phyloP scores from a whole-genome alignment of 805 yeast genomes.

The Debaryomyces tyrocola region DNA sequence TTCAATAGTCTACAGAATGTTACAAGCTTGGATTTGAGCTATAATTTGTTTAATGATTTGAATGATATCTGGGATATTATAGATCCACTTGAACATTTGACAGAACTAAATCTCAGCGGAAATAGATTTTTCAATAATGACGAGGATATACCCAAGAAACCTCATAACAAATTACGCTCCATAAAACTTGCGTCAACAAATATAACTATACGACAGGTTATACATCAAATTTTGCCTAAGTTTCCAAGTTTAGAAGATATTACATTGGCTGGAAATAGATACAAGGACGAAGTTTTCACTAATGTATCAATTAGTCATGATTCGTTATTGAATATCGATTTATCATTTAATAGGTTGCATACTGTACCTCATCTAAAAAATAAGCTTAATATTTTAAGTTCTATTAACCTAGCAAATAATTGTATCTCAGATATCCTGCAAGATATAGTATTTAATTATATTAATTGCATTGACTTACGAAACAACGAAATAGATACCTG shows the following conservation, averaged over 20 bases:
- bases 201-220: constrained; percentile 15
- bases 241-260: constrained; percentile 41
- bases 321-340: constrained; percentile 16
- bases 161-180: constrained; percentile 11
- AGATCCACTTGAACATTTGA: constrained; percentile 34
- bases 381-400: not conserved
- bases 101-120: constrained; percentile 53
- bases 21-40: constrained; percentile 55
- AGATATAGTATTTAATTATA: not conserved
- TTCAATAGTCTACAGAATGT: constrained; percentile 18
- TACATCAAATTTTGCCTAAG: constrained; percentile 14
- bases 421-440: constrained; percentile 15
- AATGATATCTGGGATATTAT: constrained; percentile 38
- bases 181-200: constrained; percentile 28
- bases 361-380: constrained; percentile 24
- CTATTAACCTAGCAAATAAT: constrained; percentile 40
- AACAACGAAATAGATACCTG: constrained; percentile 49
- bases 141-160: not conserved
- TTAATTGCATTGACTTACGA: constrained; percentile 47
- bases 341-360: constrained; percentile 44
- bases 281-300: constrained; percentile 17
- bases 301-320: constrained; percentile 6
- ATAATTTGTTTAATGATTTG: constrained; percentile 52
- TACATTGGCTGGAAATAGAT: constrained; percentile 34
- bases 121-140: constrained; percentile 35